Evolutionary conservation across 306 rosid genomes (phyloP).

Genomic region (Vigna radiata): DNA sequence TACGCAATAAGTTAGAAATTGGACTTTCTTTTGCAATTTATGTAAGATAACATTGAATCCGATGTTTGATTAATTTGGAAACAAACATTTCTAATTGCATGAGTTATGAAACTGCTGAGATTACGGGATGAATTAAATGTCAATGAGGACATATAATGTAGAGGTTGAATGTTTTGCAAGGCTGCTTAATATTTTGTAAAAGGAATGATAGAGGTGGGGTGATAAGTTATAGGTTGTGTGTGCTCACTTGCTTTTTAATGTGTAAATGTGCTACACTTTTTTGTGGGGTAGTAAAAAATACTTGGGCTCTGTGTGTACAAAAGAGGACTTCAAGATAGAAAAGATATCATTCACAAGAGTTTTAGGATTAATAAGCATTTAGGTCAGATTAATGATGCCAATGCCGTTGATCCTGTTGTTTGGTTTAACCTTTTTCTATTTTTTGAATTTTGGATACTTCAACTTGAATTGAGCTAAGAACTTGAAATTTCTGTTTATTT

Average conservation of each 20-base stretch:
- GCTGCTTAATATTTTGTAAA: slow-evolving; percentile 2
- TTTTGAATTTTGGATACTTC: not conserved
- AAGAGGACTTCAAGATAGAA: not conserved
- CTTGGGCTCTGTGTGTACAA: not conserved
- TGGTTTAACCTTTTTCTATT: not conserved
- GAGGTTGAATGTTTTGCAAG: slow-evolving; percentile 25
- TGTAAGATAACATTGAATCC: slow-evolving; percentile 16
- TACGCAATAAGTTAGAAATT: not conserved
- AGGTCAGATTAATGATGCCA: slow-evolving; percentile 12
- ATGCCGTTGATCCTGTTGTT: slow-evolving; percentile 12
- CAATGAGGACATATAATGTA: not conserved
- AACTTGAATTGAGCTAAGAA: slow-evolving; percentile 18
- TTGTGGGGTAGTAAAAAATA: not conserved
- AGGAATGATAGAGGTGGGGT: not conserved
- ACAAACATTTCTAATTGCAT: not conserved
- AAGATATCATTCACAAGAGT: not conserved
- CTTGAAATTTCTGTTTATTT: slow-evolving; percentile 15
- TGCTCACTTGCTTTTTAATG: not conserved
- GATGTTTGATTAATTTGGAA: slow-evolving; percentile 8
- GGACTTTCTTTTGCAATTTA: not conserved
- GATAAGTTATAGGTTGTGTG: slow-evolving; percentile 4
- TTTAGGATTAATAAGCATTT: slow-evolving; percentile 21
- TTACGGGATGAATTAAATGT: not conserved
- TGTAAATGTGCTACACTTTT: not conserved
- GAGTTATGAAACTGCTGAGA: not conserved